Evolutionary conservation across 768 basidiomycete species (phyloP).

Genomic region (Amanita inopinata): DNA sequence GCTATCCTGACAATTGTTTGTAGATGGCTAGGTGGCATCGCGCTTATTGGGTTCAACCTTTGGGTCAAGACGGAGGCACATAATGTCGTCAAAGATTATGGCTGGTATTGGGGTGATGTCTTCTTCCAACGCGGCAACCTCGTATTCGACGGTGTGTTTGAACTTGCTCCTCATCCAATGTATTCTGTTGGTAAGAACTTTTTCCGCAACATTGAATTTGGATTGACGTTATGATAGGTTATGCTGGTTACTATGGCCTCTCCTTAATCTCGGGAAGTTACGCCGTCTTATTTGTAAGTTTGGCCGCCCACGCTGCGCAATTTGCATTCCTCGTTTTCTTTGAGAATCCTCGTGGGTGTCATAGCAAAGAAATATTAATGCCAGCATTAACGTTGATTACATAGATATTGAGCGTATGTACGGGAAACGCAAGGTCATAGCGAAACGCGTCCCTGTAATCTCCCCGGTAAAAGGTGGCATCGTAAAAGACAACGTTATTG

Average conservation of each 20-base stretch:
- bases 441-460: slow-evolving; percentile 57
- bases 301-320: slow-evolving; percentile 92
- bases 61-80: slow-evolving; percentile 99
- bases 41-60: slow-evolving; percentile 87
- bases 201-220: slow-evolving; percentile 3
- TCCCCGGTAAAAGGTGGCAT: slow-evolving; percentile 21
- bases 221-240: slow-evolving; percentile 38
- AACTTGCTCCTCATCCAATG: slow-evolving; percentile 91
- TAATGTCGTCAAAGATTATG: slow-evolving; percentile 94
- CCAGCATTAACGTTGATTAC: not conserved
- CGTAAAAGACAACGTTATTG: slow-evolving; percentile 6
- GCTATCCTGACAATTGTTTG: slow-evolving; percentile 4
- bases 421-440: slow-evolving; percentile 85
- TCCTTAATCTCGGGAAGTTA: slow-evolving; percentile 87
- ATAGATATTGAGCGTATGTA: slow-evolving; percentile 91
- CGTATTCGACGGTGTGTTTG: slow-evolving; percentile 97
- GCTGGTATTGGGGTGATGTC: slow-evolving; percentile 95
- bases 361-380: too few species aligned
- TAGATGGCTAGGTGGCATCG: slow-evolving; percentile 83
- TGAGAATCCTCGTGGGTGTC: slow-evolving; percentile 91
- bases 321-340: slow-evolving; percentile 94
- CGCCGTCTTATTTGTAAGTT: slow-evolving; percentile 82
- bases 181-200: slow-evolving; percentile 65
- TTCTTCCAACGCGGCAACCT: slow-evolving; percentile 91
- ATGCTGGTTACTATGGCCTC: slow-evolving; percentile 95